Percentiles rank a stretch among this genome's conserved stretches.
Evolutionary conservation across 1,284 basidiomycete genomes (phyloP).

Genomic region (Austroboletus rostrupii): DNA sequence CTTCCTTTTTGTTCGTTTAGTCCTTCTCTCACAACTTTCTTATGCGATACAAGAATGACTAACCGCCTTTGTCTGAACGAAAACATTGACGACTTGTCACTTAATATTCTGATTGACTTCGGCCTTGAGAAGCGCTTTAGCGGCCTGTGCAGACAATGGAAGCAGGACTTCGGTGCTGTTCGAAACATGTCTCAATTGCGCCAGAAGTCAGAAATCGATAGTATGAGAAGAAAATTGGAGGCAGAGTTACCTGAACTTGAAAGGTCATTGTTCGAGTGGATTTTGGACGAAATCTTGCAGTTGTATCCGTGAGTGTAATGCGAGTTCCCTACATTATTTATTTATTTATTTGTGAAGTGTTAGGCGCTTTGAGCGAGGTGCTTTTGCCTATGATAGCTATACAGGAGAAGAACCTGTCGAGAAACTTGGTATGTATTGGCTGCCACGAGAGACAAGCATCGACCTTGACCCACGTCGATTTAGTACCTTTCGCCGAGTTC

Average conservation of each 20-base stretch:
- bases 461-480: not conserved
- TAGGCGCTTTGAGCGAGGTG: conserved; percentile 17
- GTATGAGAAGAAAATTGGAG: not conserved
- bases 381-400: conserved; percentile 5
- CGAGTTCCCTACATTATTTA: not conserved
- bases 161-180: conserved; percentile 7
- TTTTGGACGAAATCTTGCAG: conserved; percentile 17
- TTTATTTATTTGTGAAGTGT: not conserved
- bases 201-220: not conserved
- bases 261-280: conserved; percentile 20
- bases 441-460: not conserved
- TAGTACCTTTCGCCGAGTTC: conserved; percentile 15
- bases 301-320: conserved; percentile 26
- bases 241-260: conserved; percentile 3
- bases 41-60: conserved; percentile 13
- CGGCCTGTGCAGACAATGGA: conserved; percentile 21
- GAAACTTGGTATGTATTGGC: conserved; percentile 10
- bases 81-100: conserved; percentile 24
- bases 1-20: not conserved
- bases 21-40: not conserved
- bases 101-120: conserved; percentile 28
- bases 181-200: not conserved
- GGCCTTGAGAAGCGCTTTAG: conserved; percentile 31
- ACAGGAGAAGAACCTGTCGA: not conserved
- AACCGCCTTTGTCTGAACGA: conserved; percentile 28